Base-by-base conservation (phyloP, 2,329 filamentous ascomycete genomes). In the Ophiocordyceps camponoti-leonardi region DNA sequence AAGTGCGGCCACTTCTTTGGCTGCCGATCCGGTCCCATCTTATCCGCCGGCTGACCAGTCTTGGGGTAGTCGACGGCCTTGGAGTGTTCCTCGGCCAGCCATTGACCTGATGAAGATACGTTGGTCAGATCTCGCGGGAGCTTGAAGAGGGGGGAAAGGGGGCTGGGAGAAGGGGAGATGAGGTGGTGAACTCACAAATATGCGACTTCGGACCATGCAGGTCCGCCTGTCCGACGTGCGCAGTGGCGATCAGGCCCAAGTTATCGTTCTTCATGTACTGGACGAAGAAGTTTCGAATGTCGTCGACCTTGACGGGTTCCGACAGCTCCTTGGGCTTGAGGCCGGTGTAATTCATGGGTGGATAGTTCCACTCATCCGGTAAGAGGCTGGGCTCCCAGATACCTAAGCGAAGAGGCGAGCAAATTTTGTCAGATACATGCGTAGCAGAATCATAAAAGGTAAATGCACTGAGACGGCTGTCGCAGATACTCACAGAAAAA, bases 31-130 rank as follows among this genome's bases (percentile, higher is more conserved):
- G 66, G 63, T 7, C 68, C 67, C 67, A 94, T 82, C 19, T n/a
- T 16, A 2, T 71, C 64, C 0, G 88, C 90, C 0, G 83, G 75
- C 11, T 81, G 72, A 0, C 92, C 92, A 1, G 86, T 90, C 65
- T 98, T 98, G 41, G 85, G 80, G 57, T 92, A 98, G 59, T 98
- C 92, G 1, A 98, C 92, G 0, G 92, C 90, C 53, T 80, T 78
- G 0, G 92, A 96, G 59, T 98, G 37, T 20, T 19, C n/a, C 19
- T 20, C 37, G 37, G 37, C 37, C 37, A 40, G 31, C 31, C 4
- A 19, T 40, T 40, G 37, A 20, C n/a, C 37, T 18, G 11, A 12
- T 20, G n/a, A 3, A 40, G 33, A 35, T n/a, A n/a, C 33, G 33
- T 16, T 13, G n/a, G 18, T 19, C 18, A 40, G 19, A 2, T 11